Evolutionary conservation across 139 green algal species (phyloP), one percentile per base, ranked within the genome.

Genomic region (Chlorella vulgaris): DNA sequence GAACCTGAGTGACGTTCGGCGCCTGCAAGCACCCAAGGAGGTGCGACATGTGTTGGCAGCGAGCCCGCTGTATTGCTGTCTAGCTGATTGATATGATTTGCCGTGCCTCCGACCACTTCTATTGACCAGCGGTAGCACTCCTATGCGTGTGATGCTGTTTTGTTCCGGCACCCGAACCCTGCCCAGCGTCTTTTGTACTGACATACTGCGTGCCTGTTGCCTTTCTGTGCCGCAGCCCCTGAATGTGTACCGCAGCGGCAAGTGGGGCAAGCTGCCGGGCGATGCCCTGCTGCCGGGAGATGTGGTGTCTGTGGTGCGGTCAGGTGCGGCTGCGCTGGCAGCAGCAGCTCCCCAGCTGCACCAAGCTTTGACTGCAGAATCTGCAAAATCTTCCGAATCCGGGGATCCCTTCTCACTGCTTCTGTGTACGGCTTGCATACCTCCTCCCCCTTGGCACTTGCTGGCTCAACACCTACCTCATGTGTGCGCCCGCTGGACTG

Each of bases 211-310:
- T 24, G 68, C 19, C 68, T 3, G 5, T 39, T 58, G 39, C 68
- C 22, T 24, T 7, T 35, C 35, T 36, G 67, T 33, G 4, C 66
- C 31, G 63, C 79, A 78, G 78, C 50, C 84, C 24, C 42, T 88
- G 1, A 69, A 69, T 35, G 90, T 93, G 36, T 89, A 92, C 66
- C 86, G 91, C 18, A 81, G 84, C 31, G 89, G 93, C 42, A 88
- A 88, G 86, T 97, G 94, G 94, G 84, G 86, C 47, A 78, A 83
- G 68, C 60, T 95, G 42, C 86, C 90, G 4, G 94, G 93, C 0
- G 91, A 97, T 26, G 87, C 90, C 15, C 87, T 99, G 69, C 81
- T 99, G 40, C 96, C 97, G 0, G 96, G 96, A 0, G 96, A 99
- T 80, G 69, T 99, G 50, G 91, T 99, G 22, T 98, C 96, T 53